A percentile compares a stretch with the other conserved stretches of the same genome.
phyloP scores from a whole-genome alignment of 306 rosid genomes.

The Cucumis sativus region Cucumber_9930_V3 NC_026659.2:3046001-3046500 shows the following conservation, averaged over 20 bases:
- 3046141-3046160: background rate
- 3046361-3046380: background rate
- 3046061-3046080: background rate
- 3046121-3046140: background rate
- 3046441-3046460: background rate
- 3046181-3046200: background rate
- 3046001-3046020: constrained; percentile 65
- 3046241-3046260: background rate
- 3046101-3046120: background rate
- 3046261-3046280: background rate
- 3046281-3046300: background rate
- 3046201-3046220: background rate
- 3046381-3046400: too few species aligned
- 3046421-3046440: background rate
- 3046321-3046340: background rate
- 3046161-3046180: background rate
- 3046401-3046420: background rate
- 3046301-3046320: background rate
- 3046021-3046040: constrained; percentile 73
- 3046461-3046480: background rate
- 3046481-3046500: background rate
- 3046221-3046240: background rate
- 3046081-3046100: background rate
- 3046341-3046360: background rate
- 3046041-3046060: background rate